Conservation (phyloP, 441 rosid species). For the Raphanus hybrid region DNA sequence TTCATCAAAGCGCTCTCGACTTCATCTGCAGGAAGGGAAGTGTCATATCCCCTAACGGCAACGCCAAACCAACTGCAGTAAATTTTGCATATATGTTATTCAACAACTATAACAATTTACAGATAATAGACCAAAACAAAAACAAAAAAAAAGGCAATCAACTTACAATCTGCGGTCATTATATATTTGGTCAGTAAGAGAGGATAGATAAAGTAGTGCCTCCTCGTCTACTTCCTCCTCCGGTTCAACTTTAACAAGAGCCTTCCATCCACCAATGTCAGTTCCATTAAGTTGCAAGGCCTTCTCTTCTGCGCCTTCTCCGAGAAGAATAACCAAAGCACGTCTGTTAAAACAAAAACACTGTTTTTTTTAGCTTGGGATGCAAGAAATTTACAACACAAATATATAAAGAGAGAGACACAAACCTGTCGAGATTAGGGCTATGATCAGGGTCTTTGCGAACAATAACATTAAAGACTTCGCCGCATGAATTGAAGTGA, state of each 20-base stretch:
- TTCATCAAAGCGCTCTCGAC: background rate
- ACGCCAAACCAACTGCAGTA: background rate
- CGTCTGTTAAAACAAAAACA: too few species aligned
- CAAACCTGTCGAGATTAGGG: background rate
- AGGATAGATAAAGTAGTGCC: background rate
- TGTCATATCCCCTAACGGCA: background rate
- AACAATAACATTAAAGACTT: background rate
- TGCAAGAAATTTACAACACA: too few species aligned
- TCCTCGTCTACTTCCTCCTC: background rate
- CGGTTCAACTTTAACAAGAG: background rate
- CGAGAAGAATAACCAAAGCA: too few species aligned
- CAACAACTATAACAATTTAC: background rate
- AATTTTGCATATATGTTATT: background rate
- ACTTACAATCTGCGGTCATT: background rate
- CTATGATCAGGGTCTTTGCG: background rate
- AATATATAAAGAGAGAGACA: too few species aligned
- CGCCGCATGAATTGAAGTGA: background rate
- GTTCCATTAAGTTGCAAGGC: too few species aligned
- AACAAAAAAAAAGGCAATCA: background rate
- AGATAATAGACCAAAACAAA: too few species aligned
- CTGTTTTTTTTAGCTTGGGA: too few species aligned
- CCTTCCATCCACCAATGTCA: background rate
- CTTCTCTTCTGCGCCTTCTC: too few species aligned
- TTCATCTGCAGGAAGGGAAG: background rate
- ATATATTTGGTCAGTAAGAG: background rate